Base-by-base conservation (phyloP, 2,329 filamentous ascomycete genomes). In the Ambrosiella beaveri region DNA sequence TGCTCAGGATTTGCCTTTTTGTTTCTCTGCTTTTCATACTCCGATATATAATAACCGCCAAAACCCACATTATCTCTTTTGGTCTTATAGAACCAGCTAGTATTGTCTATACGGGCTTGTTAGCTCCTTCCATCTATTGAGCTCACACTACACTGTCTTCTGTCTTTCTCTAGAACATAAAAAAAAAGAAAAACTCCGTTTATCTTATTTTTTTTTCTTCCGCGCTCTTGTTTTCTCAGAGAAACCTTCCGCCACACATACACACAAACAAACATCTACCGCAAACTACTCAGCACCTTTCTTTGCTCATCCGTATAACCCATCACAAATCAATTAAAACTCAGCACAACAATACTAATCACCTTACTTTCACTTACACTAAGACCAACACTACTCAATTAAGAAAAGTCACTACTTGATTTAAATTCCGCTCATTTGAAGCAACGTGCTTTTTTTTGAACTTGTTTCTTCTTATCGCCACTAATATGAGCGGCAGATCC, bases 401-500 rank as follows among this genome's bases (percentile, higher is more conserved):
- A 47, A 47, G 44, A 11, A 41, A 41, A 41, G 11, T 41, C 11
- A 41, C n/a, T 15, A n/a, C 8, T 47, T 15, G n/a, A 8, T 47
- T n/a, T 13, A 47, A n/a, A n/a, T 17, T 2, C 9, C 35, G 11
- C 47, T 12, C 6, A 51, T 13, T 17, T 11, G 19, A 13, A 47
- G 3, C 44, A 47, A 15, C 11, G 19, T 8, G 13, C 9, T 17
- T n/a, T n/a, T 15, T n/a, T 17, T 13, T 17, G 2, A 47, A 13
- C 2, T 47, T 17, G 7, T 17, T 15, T 15, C 44, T 15, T 15
- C 36, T 50, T 36, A 40, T 12, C 5, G 12, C 38, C 4, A 8
- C 15, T 44, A 60, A 45, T 12, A 62, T 62, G 61, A 60, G 56
- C 56, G 44, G 52, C 8, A 39, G 55, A 52, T 58, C 55, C 41